These are phyloP conservation scores for Epicoccum sorghinum DNA, from an alignment of 2,329 filamentous ascomycete species.

Conservation along the genomic window DNA sequence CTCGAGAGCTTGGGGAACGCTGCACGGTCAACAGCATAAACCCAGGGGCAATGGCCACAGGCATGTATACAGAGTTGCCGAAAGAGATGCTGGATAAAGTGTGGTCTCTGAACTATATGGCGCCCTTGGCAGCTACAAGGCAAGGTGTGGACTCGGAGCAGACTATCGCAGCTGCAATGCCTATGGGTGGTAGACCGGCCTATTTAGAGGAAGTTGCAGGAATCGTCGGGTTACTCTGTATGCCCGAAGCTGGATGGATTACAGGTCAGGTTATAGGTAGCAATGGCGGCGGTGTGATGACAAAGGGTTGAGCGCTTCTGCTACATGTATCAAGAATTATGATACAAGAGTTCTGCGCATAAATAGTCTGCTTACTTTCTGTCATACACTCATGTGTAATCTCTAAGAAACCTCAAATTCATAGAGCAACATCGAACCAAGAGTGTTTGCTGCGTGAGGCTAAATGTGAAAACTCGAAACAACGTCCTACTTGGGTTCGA, in stretches of 20 bases:
- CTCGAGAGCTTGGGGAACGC: constrained; percentile 45
- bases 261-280: constrained; percentile 77
- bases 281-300: constrained; percentile 74
- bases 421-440: too few species aligned
- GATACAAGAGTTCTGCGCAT: too few species aligned
- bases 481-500: too few species aligned
- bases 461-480: too few species aligned
- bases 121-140: constrained; percentile 65
- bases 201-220: constrained; percentile 73
- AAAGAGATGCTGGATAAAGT: constrained; percentile 64
- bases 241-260: constrained; percentile 70
- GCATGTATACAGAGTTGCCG: constrained; percentile 64
- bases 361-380: too few species aligned
- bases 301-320: constrained; percentile 6
- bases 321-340: too few species aligned
- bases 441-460: too few species aligned
- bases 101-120: constrained; percentile 61
- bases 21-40: constrained; percentile 63
- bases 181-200: constrained; percentile 59
- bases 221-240: constrained; percentile 74
- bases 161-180: constrained; percentile 62
- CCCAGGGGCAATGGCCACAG: constrained; percentile 58
- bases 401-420: too few species aligned
- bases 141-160: constrained; percentile 51
- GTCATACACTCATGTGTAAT: too few species aligned